Evolutionary conservation across 1,284 basidiomycete species (phyloP).

Genomic region (Ceratobasidium sp.): DNA sequence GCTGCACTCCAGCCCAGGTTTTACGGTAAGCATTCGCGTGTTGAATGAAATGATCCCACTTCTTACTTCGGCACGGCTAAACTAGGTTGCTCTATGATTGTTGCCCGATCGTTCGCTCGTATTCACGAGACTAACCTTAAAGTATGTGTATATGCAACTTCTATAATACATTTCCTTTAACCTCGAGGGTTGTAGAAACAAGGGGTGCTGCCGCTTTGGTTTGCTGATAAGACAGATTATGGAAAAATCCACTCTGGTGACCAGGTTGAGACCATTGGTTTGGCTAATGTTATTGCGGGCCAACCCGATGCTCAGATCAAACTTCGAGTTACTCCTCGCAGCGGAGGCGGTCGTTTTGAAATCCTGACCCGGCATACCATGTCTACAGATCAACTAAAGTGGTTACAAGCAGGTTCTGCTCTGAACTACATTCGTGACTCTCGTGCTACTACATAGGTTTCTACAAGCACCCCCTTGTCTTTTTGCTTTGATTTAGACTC

Average conservation of each 20-base stretch:
- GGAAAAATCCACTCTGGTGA: slow-evolving; percentile 85
- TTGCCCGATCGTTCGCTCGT: slow-evolving; percentile 94
- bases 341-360: slow-evolving; percentile 71
- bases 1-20: slow-evolving; percentile 97
- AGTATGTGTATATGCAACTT: slow-evolving; percentile 60
- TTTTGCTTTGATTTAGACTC: not conserved
- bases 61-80: slow-evolving; percentile 29
- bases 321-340: slow-evolving; percentile 77
- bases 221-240: slow-evolving; percentile 89
- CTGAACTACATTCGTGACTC: slow-evolving; percentile 76
- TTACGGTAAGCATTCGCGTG: slow-evolving; percentile 71
- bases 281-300: slow-evolving; percentile 68
- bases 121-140: slow-evolving; percentile 99
- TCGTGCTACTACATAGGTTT: slow-evolving; percentile 8
- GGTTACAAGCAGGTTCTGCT: slow-evolving; percentile 88
- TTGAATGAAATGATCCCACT: not conserved
- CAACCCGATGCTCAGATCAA: slow-evolving; percentile 66
- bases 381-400: slow-evolving; percentile 88
- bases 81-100: slow-evolving; percentile 82
- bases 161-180: not conserved
- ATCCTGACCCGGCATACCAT: slow-evolving; percentile 88
- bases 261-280: slow-evolving; percentile 68
- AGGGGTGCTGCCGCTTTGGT: slow-evolving; percentile 92
- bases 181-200: slow-evolving; percentile 76
- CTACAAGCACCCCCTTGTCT: not conserved